Conservation (phyloP, 1,139 yeast species). For the Taphrina wiesneri region DNA sequence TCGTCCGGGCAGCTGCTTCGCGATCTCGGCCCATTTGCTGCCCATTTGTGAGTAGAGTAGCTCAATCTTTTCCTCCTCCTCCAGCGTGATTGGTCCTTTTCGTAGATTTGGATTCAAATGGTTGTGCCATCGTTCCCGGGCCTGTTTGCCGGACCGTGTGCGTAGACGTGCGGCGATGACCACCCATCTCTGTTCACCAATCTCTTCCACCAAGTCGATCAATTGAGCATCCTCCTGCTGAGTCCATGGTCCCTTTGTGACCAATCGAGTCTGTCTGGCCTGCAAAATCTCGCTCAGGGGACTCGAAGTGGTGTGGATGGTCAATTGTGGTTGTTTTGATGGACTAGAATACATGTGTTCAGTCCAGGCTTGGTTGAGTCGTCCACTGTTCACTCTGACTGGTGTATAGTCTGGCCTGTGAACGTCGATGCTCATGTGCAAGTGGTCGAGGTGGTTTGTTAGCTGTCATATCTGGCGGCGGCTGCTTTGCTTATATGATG, state of each 20-base stretch:
- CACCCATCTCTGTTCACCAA: conserved; percentile 92
- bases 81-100: conserved; percentile 77
- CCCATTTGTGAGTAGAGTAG: conserved; percentile 77
- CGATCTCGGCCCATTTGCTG: conserved; percentile 92
- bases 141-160: conserved; percentile 86
- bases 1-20: conserved; percentile 75
- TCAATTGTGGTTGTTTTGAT: not conserved
- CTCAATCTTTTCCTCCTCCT: conserved; percentile 81
- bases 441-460: not conserved
- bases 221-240: conserved; percentile 77
- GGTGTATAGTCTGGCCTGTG: not conserved
- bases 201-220: conserved; percentile 65
- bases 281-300: conserved; percentile 1
- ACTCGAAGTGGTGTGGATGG: not conserved
- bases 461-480: conserved; percentile 3
- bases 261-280: conserved; percentile 2
- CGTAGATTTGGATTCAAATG: conserved; percentile 82
- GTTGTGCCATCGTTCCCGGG: conserved; percentile 90
- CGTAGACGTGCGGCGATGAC: conserved; percentile 71
- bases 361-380: conserved; percentile 9
- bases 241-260: conserved; percentile 74
- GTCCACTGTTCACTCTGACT: not conserved
- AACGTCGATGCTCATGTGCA: not conserved
- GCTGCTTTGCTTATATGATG: conserved; percentile 7
- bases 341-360: conserved; percentile 9